phyloP scores from a whole-genome alignment of 768 basidiomycete genomes.

The Agaricus blazei region DNA sequence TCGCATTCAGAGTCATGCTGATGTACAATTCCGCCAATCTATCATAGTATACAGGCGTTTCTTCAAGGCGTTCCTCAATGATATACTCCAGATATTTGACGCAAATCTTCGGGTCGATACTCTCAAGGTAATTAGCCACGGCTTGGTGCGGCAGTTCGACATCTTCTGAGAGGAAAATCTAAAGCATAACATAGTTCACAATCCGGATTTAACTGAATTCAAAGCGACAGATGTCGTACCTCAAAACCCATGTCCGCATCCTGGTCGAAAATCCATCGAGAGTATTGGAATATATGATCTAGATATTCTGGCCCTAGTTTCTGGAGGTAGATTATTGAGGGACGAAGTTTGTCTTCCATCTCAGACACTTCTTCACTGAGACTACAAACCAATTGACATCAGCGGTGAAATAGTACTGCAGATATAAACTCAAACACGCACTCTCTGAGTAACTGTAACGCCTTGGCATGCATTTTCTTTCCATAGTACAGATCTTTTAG shows the following conservation, averaged over 20 bases:
- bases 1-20: slow-evolving; percentile 54
- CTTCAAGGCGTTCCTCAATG: slow-evolving; percentile 69
- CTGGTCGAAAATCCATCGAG: slow-evolving; percentile 81
- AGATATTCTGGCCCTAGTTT: slow-evolving; percentile 83
- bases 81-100: slow-evolving; percentile 82
- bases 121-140: slow-evolving; percentile 77
- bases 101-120: slow-evolving; percentile 63
- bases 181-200: not conserved
- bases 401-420: not conserved
- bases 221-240: slow-evolving; percentile 29
- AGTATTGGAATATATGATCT: slow-evolving; percentile 73
- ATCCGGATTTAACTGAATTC: not conserved
- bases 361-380: slow-evolving; percentile 76
- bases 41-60: slow-evolving; percentile 71
- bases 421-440: slow-evolving; percentile 31
- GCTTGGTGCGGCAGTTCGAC: slow-evolving; percentile 77
- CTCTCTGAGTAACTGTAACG: slow-evolving; percentile 80
- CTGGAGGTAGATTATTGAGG: slow-evolving; percentile 86
- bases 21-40: slow-evolving; percentile 87
- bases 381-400: slow-evolving; percentile 32
- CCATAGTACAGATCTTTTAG: slow-evolving; percentile 89
- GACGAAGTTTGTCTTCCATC: slow-evolving; percentile 70
- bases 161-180: slow-evolving; percentile 97
- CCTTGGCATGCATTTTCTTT: slow-evolving; percentile 92
- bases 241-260: slow-evolving; percentile 73